Conservation (phyloP, 2,329 filamentous ascomycete genomes). For the Colletotrichum sp. region DNA sequence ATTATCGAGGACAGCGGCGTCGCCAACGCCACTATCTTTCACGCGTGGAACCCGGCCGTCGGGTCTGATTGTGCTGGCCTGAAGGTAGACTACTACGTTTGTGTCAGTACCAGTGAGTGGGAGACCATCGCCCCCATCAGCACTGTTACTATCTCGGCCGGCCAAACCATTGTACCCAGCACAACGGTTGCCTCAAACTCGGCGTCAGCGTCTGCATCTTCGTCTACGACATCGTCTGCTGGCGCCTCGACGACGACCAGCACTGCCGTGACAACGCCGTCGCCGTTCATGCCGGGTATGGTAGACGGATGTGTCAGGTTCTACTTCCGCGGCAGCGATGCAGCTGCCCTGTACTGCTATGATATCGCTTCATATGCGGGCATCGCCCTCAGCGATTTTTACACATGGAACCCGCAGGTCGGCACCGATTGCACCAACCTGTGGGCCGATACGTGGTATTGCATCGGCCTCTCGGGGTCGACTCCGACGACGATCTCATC, state of each 20-base stretch:
- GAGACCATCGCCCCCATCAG: background rate
- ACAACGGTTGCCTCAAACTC: background rate
- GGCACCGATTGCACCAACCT: background rate
- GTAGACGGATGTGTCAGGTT: background rate
- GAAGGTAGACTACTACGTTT: background rate
- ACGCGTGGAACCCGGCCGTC: background rate
- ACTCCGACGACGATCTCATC: background rate
- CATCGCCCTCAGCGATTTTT: slow-evolving; percentile 19
- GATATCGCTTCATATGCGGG: background rate
- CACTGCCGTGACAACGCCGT: background rate
- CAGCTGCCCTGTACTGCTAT: background rate
- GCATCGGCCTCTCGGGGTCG: background rate
- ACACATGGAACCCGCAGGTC: background rate
- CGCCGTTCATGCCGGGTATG: background rate
- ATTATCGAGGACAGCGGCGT: background rate
- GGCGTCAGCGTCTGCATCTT: background rate
- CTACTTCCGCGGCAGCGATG: background rate
- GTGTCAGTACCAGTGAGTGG: background rate
- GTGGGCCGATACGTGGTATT: background rate
- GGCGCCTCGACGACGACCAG: background rate
- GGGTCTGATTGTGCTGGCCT: background rate
- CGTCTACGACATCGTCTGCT: background rate
- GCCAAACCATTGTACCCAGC: background rate
- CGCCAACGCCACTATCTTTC: background rate
- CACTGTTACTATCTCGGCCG: background rate